phyloP scores from a whole-genome alignment of 352 stramenopile species.

The Pythium biforme region DNA sequence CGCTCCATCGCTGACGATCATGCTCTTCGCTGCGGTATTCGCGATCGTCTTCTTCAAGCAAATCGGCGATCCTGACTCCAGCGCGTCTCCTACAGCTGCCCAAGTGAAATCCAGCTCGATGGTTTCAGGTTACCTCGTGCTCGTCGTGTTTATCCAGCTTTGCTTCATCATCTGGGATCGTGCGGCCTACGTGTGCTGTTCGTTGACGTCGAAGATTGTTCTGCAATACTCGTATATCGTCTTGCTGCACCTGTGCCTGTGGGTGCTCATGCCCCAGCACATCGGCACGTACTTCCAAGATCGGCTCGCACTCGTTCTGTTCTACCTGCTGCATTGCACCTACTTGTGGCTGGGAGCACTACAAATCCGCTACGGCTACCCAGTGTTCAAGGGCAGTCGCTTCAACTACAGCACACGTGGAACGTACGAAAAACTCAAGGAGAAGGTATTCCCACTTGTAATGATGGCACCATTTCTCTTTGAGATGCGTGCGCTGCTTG shows the following conservation, averaged over 20 bases:
- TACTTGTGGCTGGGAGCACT: conserved; percentile 76
- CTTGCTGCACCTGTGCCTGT: conserved; percentile 68
- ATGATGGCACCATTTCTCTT: conserved; percentile 86
- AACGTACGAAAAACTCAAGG: conserved; percentile 44
- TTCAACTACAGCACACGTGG: conserved; percentile 71
- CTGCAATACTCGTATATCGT: conserved; percentile 78
- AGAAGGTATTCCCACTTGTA: conserved; percentile 71
- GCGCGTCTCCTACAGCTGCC: conserved; percentile 37
- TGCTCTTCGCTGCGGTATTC: conserved; percentile 67
- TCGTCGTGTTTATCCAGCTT: conserved; percentile 77
- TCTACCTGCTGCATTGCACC: conserved; percentile 80
- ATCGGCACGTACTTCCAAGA: conserved; percentile 83
- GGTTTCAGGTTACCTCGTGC: conserved; percentile 85
- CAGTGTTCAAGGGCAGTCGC: conserved; percentile 74
- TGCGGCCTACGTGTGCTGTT: conserved; percentile 75
- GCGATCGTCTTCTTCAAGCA: conserved; percentile 77
- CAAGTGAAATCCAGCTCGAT: conserved; percentile 68
- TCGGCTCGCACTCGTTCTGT: conserved; percentile 59
- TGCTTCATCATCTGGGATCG: conserved; percentile 87
- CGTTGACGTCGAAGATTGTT: conserved; percentile 68
- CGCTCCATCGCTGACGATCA: conserved; percentile 57
- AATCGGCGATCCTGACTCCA: conserved; percentile 58
- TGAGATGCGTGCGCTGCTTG: conserved; percentile 81
- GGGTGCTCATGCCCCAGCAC: conserved; percentile 71
- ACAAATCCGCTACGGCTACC: conserved; percentile 87